Evolutionary conservation across 2,329 filamentous ascomycete species (phyloP).

Genomic region (Coniochaeta ligniaria): DNA sequence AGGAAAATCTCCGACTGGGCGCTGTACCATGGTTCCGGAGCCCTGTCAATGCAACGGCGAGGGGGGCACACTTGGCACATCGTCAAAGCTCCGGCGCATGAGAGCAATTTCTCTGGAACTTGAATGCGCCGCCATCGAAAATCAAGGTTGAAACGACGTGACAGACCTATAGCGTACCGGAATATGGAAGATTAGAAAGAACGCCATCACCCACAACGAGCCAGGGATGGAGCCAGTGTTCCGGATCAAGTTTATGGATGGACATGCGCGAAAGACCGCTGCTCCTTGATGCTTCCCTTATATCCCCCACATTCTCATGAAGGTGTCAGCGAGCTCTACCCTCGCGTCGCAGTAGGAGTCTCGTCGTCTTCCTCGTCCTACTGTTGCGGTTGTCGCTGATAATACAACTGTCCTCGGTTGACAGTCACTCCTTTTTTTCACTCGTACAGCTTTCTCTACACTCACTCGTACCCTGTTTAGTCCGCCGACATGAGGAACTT

Average conservation of each 20-base stretch:
- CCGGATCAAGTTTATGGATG: background rate
- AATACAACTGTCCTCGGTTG: background rate
- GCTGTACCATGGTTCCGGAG: background rate
- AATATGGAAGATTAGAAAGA: background rate
- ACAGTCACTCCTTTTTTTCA: slow-evolving; percentile 1
- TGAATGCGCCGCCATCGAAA: background rate
- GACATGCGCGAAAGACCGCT: background rate
- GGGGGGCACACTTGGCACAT: no score
- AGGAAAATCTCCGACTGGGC: slow-evolving; percentile 1
- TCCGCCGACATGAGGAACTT: slow-evolving; percentile 11
- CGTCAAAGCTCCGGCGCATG: background rate
- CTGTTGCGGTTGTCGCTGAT: background rate
- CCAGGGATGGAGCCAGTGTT: background rate
- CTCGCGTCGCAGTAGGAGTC: slow-evolving; percentile 1
- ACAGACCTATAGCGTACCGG: background rate
- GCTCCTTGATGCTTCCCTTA: background rate
- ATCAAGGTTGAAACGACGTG: background rate
- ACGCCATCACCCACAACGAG: background rate
- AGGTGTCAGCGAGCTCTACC: background rate
- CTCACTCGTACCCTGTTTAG: slow-evolving; percentile 5
- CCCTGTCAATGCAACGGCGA: background rate
- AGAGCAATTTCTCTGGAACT: slow-evolving; percentile 1
- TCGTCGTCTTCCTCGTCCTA: background rate
- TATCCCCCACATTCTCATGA: background rate
- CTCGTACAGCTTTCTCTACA: background rate